These are phyloP conservation scores for Jackrogersella minutella DNA, from an alignment of 495 filamentous ascomycete genomes.

Conservation along the genomic window DNA sequence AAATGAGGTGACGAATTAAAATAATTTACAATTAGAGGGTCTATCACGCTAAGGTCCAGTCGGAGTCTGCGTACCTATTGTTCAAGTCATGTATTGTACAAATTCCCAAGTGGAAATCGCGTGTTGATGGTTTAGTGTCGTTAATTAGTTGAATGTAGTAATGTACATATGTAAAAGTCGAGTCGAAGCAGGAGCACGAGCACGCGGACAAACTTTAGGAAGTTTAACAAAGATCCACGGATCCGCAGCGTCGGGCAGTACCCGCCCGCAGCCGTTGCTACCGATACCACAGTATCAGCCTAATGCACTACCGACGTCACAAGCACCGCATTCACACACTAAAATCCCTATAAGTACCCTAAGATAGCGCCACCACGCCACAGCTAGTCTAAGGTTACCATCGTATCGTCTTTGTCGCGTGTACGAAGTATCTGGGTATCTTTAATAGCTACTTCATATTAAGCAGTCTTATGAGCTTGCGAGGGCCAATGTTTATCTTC, in stretches of 20 bases:
- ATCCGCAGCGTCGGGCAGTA: conserved; percentile 31
- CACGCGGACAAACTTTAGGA: conserved; percentile 21
- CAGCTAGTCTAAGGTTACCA: no score
- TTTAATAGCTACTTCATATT: no score
- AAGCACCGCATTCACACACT: neutral
- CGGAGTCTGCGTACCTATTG: neutral
- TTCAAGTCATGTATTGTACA: neutral
- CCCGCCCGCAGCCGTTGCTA: conserved; percentile 9
- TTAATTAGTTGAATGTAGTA: neutral
- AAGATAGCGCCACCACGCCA: conserved; percentile 14
- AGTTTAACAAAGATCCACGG: conserved; percentile 22
- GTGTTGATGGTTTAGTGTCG: neutral
- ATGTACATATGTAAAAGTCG: neutral
- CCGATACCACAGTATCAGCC: conserved; percentile 16
- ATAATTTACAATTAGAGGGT: conserved; percentile 1
- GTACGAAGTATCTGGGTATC: no score
- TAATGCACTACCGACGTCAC: conserved; percentile 38
- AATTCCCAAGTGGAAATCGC: neutral
- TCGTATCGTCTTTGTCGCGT: no score
- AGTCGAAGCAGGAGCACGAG: conserved; percentile 16
- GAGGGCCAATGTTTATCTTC: no score
- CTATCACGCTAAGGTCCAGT: neutral
- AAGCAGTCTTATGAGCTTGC: no score
- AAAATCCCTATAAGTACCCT: neutral
- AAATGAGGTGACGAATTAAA: conserved; percentile 1